Percentiles rank a stretch among this genome's conserved stretches.
Evolutionary conservation across 768 basidiomycete species (phyloP).

Genomic region (Kockovaella imperatae): DNA sequence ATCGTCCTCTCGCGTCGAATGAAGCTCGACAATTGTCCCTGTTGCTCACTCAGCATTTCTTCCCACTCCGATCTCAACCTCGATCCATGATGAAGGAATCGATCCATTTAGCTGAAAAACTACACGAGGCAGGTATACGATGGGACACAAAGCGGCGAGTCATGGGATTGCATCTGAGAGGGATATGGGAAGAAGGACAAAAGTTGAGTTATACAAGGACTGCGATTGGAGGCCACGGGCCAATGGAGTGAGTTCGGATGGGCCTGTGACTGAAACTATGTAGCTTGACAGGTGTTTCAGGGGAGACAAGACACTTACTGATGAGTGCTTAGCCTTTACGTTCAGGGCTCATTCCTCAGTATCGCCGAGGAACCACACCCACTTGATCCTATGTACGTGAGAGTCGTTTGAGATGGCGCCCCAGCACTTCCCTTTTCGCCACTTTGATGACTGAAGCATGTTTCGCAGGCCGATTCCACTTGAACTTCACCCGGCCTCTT

Average conservation of each 20-base stretch:
- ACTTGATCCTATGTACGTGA: slow-evolving; percentile 24
- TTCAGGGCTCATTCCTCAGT: slow-evolving; percentile 30
- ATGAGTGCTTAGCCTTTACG: slow-evolving; percentile 16
- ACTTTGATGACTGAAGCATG: not conserved
- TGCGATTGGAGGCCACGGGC: slow-evolving; percentile 1
- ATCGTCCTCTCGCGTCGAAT: slow-evolving; percentile 12
- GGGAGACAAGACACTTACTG: not conserved
- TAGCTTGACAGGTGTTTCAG: not conserved
- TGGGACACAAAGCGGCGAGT: slow-evolving; percentile 28
- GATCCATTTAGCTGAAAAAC: slow-evolving; percentile 18
- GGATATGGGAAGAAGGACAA: slow-evolving; percentile 29
- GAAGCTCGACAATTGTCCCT: slow-evolving; percentile 23
- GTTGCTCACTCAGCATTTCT: slow-evolving; percentile 18
- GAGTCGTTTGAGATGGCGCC: too few species aligned
- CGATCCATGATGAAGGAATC: slow-evolving; percentile 24
- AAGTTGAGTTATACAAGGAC: slow-evolving; percentile 2
- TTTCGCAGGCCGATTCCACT: slow-evolving; percentile 23
- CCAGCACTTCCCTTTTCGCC: too few species aligned
- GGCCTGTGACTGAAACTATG: too few species aligned
- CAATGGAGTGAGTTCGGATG: slow-evolving; percentile 21
- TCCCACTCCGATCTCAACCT: slow-evolving; percentile 5
- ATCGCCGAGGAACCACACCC: slow-evolving; percentile 29
- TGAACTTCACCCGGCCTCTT: slow-evolving; percentile 7
- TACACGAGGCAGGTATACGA: slow-evolving; percentile 25
- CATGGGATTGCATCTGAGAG: slow-evolving; percentile 34